phyloP scores from a whole-genome alignment of 148 eudicot genomes.

The Hydrangea macrophylla region DNA sequence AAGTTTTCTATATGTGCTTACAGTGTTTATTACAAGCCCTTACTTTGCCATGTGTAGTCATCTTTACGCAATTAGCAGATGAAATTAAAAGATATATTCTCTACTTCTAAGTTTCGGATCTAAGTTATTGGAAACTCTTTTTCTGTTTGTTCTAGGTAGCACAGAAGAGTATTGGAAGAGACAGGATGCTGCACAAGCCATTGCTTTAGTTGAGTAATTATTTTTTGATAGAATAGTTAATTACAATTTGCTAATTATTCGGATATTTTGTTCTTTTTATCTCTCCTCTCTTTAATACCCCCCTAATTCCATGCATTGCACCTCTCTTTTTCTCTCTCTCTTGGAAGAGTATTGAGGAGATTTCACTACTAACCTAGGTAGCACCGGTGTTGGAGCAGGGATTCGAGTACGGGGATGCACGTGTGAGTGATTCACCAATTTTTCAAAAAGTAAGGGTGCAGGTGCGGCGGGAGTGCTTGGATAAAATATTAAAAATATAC shows the following conservation, averaged over 20 bases:
- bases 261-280: background rate
- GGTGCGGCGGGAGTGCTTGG: too few species aligned
- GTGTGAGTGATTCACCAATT: too few species aligned
- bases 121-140: background rate
- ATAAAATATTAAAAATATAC: too few species aligned
- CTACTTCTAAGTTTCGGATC: slow-evolving; percentile 10
- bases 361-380: too few species aligned
- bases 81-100: background rate
- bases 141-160: slow-evolving; percentile 30
- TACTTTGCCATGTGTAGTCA: background rate
- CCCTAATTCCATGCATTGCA: background rate
- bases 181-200: slow-evolving; percentile 66
- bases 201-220: slow-evolving; percentile 56
- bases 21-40: background rate
- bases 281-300: background rate
- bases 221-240: slow-evolving; percentile 6
- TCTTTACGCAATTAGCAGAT: background rate
- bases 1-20: background rate
- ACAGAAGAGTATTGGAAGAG: slow-evolving; percentile 62
- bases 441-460: too few species aligned
- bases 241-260: background rate
- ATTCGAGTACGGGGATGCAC: too few species aligned
- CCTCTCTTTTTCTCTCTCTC: background rate
- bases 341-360: too few species aligned
- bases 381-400: too few species aligned